A percentile compares a stretch with the other conserved stretches of the same genome.
phyloP scores from a whole-genome alignment of 805 yeast genomes.

The Spathaspora girioi region DNA sequence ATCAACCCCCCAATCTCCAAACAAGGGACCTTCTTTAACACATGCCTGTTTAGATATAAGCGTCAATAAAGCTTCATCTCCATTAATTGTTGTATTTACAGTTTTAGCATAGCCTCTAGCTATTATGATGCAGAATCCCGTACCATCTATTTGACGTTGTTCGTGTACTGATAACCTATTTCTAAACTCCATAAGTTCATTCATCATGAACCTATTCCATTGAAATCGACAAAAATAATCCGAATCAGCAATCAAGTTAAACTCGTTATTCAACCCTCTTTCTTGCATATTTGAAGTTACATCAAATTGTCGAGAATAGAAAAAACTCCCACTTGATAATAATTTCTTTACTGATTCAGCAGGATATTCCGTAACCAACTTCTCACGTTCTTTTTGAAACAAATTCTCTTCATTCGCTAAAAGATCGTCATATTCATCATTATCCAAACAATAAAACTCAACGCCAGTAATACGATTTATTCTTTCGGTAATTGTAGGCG shows the following conservation, averaged over 20 bases:
- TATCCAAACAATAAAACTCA: slow-evolving; percentile 61
- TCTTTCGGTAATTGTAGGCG: slow-evolving; percentile 52
- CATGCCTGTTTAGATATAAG: slow-evolving; percentile 52
- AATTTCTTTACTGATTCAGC: slow-evolving; percentile 43
- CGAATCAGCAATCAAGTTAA: slow-evolving; percentile 27
- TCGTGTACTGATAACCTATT: slow-evolving; percentile 40
- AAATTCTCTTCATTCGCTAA: slow-evolving; percentile 10
- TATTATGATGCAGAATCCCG: slow-evolving; percentile 46
- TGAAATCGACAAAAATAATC: slow-evolving; percentile 44
- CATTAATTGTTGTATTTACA: slow-evolving; percentile 30
- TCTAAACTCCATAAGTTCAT: slow-evolving; percentile 45
- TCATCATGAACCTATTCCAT: slow-evolving; percentile 50
- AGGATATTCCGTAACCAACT: slow-evolving; percentile 28
- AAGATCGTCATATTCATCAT: slow-evolving; percentile 47
- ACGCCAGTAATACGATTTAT: slow-evolving; percentile 56
- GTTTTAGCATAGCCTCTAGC: slow-evolving; percentile 52
- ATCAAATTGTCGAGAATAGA: slow-evolving; percentile 46
- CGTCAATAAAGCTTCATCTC: slow-evolving; percentile 40
- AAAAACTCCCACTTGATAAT: slow-evolving; percentile 45
- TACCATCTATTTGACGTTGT: slow-evolving; percentile 37
- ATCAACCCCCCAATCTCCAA: slow-evolving; percentile 58
- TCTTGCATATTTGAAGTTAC: slow-evolving; percentile 43
- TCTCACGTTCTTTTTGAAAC: slow-evolving; percentile 27
- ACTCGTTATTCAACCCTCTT: slow-evolving; percentile 29
- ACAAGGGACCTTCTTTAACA: slow-evolving; percentile 43